Base-by-base conservation (phyloP, 2,329 filamentous ascomycete genomes). In the Cladosporium sp. region DNA sequence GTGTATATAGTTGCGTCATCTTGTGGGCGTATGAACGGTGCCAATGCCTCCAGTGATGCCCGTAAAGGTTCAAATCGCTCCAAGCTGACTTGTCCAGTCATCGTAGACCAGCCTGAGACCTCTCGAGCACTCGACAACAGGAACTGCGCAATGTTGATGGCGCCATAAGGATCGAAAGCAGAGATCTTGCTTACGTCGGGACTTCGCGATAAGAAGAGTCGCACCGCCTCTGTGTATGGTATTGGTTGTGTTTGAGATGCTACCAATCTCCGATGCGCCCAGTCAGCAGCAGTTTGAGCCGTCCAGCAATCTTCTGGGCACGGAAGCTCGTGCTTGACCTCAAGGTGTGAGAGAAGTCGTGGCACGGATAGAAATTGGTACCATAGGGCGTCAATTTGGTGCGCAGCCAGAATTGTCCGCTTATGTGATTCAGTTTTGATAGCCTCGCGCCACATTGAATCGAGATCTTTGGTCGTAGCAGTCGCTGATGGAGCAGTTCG, bases 291-390 rank as follows among this genome's bases (percentile, higher is more conserved):
- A 1, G 75, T 73, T 1, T 69, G 59, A 1, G 76, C 74, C 2
- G 55, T 61, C 76, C 76, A 79, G 55, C 69, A 68, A 14, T 69
- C 68, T 47, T 70, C 68, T 0, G 74, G 71, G 50, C 73, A 77
- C 1, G 76, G 76, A 3, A 79, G 65, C 15, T 76, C 72, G 55
- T 78, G 74, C 60, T 78, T 78, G 61, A 79, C 73, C 65, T 79
- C 76, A 3, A 78, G 66, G 43, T 78, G 70, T 0, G 73, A 75
- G 14, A 75, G 62, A 7, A 64, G 67, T 5, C 73, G 69, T 5
- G 73, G 73, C 15, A 74, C 67, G 1, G 72, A 75, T 11, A 78
- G 65, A 51, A 77, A 70, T 51, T 78, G 75, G 59, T 78, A 78
- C 73, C 75, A 78, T 2, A 77, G 61, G 0, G 75, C 70, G 58